phyloP scores from a whole-genome alignment of 2,329 filamentous ascomycete genomes.

The Hirsutella minnesotensis region DNA sequence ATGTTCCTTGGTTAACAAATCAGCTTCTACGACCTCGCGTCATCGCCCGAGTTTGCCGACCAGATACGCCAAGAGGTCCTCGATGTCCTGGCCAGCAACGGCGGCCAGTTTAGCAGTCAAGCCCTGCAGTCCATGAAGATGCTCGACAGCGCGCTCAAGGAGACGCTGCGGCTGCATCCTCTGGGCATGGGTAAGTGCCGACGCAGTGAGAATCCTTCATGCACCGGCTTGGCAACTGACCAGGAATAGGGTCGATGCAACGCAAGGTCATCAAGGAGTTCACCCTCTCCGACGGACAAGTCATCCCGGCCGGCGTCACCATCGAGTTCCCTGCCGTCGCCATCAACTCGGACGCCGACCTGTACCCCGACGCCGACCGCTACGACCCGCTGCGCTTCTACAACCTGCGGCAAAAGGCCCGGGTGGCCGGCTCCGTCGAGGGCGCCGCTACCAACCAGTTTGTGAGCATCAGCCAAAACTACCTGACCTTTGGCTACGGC shows the following conservation, averaged over 20 bases:
- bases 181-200: background rate
- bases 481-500: constrained; percentile 41
- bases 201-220: background rate
- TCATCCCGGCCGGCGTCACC: background rate
- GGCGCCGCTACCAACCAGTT: constrained; percentile 20
- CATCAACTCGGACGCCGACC: background rate
- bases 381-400: constrained; percentile 37
- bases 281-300: background rate
- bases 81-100: constrained; percentile 16
- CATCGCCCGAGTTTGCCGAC: constrained; percentile 25
- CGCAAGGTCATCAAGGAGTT: background rate
- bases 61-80: constrained; percentile 29
- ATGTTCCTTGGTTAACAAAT: too few relatives aligned
- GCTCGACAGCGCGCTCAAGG: background rate
- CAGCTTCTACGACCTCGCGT: constrained; percentile 24
- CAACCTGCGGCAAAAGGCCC: constrained; percentile 22
- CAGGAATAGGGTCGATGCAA: background rate
- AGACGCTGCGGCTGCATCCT: background rate
- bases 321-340: background rate
- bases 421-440: constrained; percentile 9
- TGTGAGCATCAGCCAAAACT: constrained; percentile 33
- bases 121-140: constrained; percentile 22
- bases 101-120: constrained; percentile 20
- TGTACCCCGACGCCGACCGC: constrained; percentile 15
- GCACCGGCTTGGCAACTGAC: background rate